Base-by-base conservation (phyloP, 306 rosid genomes). In the Hippophae gyantsensis region DNA sequence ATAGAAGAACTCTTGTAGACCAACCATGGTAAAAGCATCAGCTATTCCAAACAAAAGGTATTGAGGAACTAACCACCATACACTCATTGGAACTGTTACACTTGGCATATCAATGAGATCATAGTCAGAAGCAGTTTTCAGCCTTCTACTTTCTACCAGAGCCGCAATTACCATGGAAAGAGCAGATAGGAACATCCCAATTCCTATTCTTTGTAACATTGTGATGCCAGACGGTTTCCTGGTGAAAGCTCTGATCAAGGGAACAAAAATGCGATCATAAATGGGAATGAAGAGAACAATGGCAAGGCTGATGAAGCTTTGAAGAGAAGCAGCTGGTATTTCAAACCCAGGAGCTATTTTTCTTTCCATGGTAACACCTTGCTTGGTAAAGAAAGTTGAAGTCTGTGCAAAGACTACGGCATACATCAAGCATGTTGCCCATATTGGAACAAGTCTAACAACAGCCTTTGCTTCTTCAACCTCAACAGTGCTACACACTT, bases 41-140 rank as follows among this genome's bases (percentile, higher is more conserved):
- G 86, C 68, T n/a, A 79, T 38, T 48, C 90, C 94, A 9, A 59
- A 62, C 67, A 89, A 43, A 12, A 75, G 54, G 54, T 82, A 82
- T 23, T 89, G 94, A 43, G 90, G 94, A 70, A 72, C 54, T 73
- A 89, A 60, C 94, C 96, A 85, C 89, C 94, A 77, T 43, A 85
- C 56, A 43, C 86, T 85, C 84, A 89, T 76, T 13, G 84, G 94
- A 55, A 84, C 26, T 0, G 73, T 85, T 48, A 53, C 77, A 55
- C 61, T 63, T 0, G 96, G 83, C 58, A 7, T 56, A 69, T 85
- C 83, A 52, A 82, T 68, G 18, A 83, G 67, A 9, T 72, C 86
- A 63, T 60, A 60, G 45, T 85, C 80, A 57, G 32, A 25, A 44
- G 90, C 94, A 40, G 54, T 78, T 64, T 74, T 54, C 11, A 85